Evolutionary conservation across 805 yeast genomes (phyloP), one percentile per base, ranked within the genome.

Genomic region (Candida fluviatilis): DNA sequence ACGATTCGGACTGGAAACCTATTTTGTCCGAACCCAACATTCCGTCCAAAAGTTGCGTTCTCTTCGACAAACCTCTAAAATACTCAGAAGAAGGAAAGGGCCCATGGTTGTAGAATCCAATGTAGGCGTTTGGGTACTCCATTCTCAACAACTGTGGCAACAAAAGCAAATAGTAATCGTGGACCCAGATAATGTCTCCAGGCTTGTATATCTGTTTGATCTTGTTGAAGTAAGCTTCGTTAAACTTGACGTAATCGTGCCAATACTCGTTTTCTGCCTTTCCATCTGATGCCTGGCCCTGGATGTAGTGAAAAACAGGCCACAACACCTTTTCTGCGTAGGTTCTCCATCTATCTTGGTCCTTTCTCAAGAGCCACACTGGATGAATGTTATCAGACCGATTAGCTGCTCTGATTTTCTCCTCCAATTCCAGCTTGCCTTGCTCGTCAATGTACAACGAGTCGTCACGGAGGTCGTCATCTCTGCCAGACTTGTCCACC

Each of bases 21-120:
- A 93, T 75, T 52, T 80, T 77, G 56, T 88, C 86, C 5, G 96
- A 80, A 17, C 98, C 98, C 35, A 93, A 73, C 76, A 93, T 76
- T 13, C 99, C 98, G 53, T 87, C 95, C 41, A 93, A 70, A 35
- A 93, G 66, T 53, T 85, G 83, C 40, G 79, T 73, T 48, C 99
- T 75, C 60, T 85, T 85, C 27, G 96, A 81, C 25, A 95, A 62
- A 49, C 95, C 85, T 45, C 97, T 75, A 65, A 93, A 88, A 58
- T 90, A 89, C 61, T 93, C 99, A 13, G 89, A 82, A 18, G 95
- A 81, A 10, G 97, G 96, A 73, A 91, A 90, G n/a, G 97, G 96
- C 2, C 87, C 76, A 58, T 90, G 96, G 47, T 90, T 62, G 60
- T 77, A 89, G 37, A 85, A 77, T 11, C 91, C 93, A 47, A 90